Evolutionary conservation across 2,329 filamentous ascomycete genomes (phyloP), one percentile per base, ranked within the genome.

Genomic region (Exophiala sp.): DNA sequence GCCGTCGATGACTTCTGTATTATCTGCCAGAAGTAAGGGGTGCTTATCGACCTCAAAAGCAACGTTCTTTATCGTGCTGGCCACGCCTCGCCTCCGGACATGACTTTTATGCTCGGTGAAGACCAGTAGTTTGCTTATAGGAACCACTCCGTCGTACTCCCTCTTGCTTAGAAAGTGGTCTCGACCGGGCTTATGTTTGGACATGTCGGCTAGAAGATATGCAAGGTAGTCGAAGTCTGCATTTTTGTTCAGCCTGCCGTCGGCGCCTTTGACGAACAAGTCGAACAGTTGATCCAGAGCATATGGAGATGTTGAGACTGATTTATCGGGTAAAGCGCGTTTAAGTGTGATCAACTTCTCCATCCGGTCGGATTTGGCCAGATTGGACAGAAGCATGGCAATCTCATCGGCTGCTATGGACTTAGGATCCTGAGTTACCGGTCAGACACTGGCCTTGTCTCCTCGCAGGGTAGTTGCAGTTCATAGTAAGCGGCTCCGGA

Each of bases 221-320:
- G 89, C 82, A 19, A 98, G 79, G 68, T 97, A 96, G 71, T 98
- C 89, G 67, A 82, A 97, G 68, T 91, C 52, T 53, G 89, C 89
- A 21, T 85, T 67, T 64, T 86, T 84, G 74, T 97, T 97, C 68
- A 93, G 89, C 8, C 77, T 75, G 19, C 85, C 86, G 54, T 86
- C 83, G 18, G 87, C 83, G 16, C 91, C 91, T 71, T 93, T 94
- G 65, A 97, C 93, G 65, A 98, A 98, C 61, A 94, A 84, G 67
- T 97, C 93, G 66, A 98, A 81, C 23, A 98, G 74, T 68, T 97
- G 93, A 66, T 96, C 89, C 61, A 97, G 80, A 3, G 88, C 83
- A 51, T 80, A 75, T 29, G 83, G 78, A 34, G 88, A 86, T 16
- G 54, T 48, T 10, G 56, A 57, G 8, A 55, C 46, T 1, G 43